Evolutionary conservation across 208 protist genomes (phyloP).

Genomic region (Leptomonas pyrrhocoris): DNA sequence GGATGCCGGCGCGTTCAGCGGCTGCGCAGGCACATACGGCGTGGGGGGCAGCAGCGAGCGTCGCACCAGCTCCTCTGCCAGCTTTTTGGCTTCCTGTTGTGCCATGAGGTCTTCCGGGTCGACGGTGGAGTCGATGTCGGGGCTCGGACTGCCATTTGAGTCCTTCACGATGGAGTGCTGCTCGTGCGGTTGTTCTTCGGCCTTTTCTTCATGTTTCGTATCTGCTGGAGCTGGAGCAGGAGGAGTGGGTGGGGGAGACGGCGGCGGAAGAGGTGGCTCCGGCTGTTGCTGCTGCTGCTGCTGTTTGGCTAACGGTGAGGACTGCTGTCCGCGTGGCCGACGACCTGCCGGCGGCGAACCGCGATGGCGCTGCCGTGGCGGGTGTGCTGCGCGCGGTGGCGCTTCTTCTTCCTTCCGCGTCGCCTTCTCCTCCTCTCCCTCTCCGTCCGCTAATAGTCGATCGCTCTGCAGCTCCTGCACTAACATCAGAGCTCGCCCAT

Average conservation of each 20-base stretch:
- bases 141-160: background rate
- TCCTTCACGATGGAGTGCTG: slow-evolving; percentile 7
- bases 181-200: background rate
- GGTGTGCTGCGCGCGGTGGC: background rate
- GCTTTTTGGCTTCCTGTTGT: slow-evolving; percentile 21
- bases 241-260: too few species aligned
- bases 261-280: too few species aligned
- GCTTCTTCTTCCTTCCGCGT: background rate
- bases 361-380: background rate
- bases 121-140: slow-evolving; percentile 18
- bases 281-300: background rate
- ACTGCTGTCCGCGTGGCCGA: background rate
- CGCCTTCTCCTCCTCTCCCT: background rate
- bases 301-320: background rate
- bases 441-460: background rate
- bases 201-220: background rate
- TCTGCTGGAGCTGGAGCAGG: background rate
- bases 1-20: slow-evolving; percentile 2
- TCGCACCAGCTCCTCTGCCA: slow-evolving; percentile 17
- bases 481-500: background rate
- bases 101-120: slow-evolving; percentile 13
- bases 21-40: slow-evolving; percentile 11
- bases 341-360: background rate
- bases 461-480: background rate
- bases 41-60: slow-evolving; percentile 16